Conservation (phyloP, 2,329 filamentous ascomycete species). For the Pseudogymnoascus sp. region DNA sequence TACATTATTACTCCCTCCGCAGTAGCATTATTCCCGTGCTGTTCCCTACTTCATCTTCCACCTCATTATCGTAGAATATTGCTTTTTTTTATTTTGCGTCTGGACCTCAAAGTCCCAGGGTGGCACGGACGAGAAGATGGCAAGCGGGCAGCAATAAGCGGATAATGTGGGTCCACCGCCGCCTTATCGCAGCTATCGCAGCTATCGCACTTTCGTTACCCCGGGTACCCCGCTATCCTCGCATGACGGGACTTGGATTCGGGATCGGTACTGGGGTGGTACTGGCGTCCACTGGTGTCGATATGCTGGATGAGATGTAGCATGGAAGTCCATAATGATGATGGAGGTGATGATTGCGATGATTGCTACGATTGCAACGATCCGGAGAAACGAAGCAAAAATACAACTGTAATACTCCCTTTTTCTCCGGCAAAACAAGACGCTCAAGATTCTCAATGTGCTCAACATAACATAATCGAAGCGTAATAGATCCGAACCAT, state of each 20-base stretch:
- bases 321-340: neutral
- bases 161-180: neutral
- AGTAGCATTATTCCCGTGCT: too few relatives aligned
- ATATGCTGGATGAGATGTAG: neutral
- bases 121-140: slow-evolving; percentile 3
- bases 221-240: neutral
- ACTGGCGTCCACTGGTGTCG: neutral
- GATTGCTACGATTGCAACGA: neutral
- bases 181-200: neutral
- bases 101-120: neutral
- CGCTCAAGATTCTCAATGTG: neutral
- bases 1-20: too few relatives aligned
- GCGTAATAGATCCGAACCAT: neutral
- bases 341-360: neutral
- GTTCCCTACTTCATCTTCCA: too few relatives aligned
- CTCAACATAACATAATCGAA: neutral
- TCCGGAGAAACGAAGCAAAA: neutral
- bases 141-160: neutral
- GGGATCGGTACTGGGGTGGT: slow-evolving; percentile 7
- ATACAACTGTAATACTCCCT: neutral
- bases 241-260: neutral
- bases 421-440: neutral
- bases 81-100: neutral
- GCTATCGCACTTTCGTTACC: neutral
- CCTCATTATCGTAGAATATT: neutral